phyloP scores from a whole-genome alignment of 306 rosid genomes.

The Calophaca sinica region DNA sequence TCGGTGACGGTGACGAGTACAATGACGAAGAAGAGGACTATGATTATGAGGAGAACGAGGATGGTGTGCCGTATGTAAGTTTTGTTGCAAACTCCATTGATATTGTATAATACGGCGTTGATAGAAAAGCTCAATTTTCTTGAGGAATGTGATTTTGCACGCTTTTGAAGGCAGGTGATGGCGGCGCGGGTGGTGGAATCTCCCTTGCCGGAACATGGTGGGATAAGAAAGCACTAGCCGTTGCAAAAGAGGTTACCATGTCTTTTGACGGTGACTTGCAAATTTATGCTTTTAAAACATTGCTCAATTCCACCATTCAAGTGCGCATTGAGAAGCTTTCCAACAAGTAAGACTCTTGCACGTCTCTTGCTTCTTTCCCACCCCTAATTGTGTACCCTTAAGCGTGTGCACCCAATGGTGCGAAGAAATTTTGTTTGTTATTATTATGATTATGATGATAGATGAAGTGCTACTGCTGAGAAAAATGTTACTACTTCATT shows the following conservation, averaged over 20 bases:
- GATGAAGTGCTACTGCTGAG: background rate
- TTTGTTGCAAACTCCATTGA: background rate
- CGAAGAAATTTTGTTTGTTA: no score
- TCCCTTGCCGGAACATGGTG: conserved; percentile 91
- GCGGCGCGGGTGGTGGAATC: conserved; percentile 89
- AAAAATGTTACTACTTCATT: background rate
- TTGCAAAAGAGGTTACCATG: conserved; percentile 76
- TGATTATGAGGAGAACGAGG: conserved; percentile 36
- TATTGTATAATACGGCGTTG: background rate
- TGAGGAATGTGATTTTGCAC: conserved; percentile 2
- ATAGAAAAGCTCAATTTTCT: background rate
- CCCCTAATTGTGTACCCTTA: no score
- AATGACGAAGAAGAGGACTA: background rate
- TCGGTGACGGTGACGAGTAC: background rate
- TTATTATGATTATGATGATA: background rate
- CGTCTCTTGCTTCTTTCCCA: no score
- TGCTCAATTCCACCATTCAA: conserved; percentile 70
- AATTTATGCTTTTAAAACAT: conserved; percentile 79
- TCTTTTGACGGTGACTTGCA: conserved; percentile 79
- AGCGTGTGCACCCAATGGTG: no score
- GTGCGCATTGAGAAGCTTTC: conserved; percentile 87
- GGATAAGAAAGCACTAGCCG: conserved; percentile 81
- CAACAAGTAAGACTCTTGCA: conserved; percentile 61
- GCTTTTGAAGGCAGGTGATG: conserved; percentile 81
- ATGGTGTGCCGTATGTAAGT: conserved; percentile 71